Conservation (phyloP, 1,139 yeast species). For the Protomyces macrosporus region DNA sequence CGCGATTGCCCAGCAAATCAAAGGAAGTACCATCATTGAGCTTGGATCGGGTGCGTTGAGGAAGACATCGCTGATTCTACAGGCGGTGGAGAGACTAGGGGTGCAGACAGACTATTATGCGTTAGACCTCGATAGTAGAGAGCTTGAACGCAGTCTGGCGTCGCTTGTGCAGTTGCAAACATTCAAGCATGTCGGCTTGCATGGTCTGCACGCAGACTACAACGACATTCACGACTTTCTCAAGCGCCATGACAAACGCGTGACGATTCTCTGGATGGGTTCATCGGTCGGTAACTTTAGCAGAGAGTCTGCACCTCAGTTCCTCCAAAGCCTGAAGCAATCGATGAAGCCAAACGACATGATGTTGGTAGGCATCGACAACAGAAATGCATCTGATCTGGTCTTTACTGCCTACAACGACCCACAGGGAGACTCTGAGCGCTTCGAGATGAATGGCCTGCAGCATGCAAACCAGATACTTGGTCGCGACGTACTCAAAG, state of each 20-base stretch:
- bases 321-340: constrained; percentile 25
- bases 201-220: constrained; percentile 32
- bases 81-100: constrained; percentile 29
- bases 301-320: constrained; percentile 30
- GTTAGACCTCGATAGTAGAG: constrained; percentile 31
- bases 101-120: constrained; percentile 31
- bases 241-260: constrained; percentile 1
- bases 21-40: constrained; percentile 30
- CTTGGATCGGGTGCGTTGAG: constrained; percentile 33
- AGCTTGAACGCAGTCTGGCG: constrained; percentile 29
- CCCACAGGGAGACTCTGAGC: constrained; percentile 29
- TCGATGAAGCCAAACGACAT: constrained; percentile 29
- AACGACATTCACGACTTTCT: constrained; percentile 31
- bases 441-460: constrained; percentile 32
- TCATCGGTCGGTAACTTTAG: constrained; percentile 33
- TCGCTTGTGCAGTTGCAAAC: constrained; percentile 15
- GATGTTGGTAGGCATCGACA: constrained; percentile 32
- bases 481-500: constrained; percentile 26
- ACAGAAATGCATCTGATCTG: constrained; percentile 30
- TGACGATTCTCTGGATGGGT: constrained; percentile 32
- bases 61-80: constrained; percentile 31
- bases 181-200: constrained; percentile 27
- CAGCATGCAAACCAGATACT: constrained; percentile 30
- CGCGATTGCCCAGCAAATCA: constrained; percentile 29
- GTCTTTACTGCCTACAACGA: constrained; percentile 33